phyloP scores from a whole-genome alignment of 805 yeast species.

The Scheffersomyces coipomensis region DNA sequence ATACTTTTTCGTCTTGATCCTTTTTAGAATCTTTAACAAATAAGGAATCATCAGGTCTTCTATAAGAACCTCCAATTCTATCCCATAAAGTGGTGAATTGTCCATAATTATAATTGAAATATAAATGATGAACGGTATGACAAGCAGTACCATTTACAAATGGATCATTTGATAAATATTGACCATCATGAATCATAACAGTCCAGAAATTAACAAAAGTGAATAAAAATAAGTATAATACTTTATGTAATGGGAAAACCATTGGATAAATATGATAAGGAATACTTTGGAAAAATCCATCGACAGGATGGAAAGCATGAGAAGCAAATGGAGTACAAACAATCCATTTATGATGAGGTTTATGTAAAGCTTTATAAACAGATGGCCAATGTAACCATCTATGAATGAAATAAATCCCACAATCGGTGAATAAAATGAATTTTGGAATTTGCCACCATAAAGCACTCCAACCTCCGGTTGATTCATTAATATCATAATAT shows the following conservation, averaged over 20 bases:
- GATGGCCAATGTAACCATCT: constrained; percentile 91
- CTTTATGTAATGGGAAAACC: constrained; percentile 87
- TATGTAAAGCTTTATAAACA: constrained; percentile 83
- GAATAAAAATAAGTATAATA: constrained; percentile 77
- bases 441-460: constrained; percentile 66
- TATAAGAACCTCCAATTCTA: constrained; percentile 88
- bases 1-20: constrained; percentile 56
- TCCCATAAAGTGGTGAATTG: constrained; percentile 99
- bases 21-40: constrained; percentile 55
- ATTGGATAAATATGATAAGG: constrained; percentile 94
- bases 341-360: constrained; percentile 99
- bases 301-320: constrained; percentile 98
- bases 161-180: constrained; percentile 89
- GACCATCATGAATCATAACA: constrained; percentile 98
- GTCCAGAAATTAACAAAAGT: constrained; percentile 97
- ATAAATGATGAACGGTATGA: constrained; percentile 94
- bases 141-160: constrained; percentile 97
- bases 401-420: constrained; percentile 88
- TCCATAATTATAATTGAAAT: constrained; percentile 97
- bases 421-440: constrained; percentile 91
- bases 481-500: constrained; percentile 62
- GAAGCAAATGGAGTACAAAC: constrained; percentile 98
- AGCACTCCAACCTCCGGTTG: constrained; percentile 68
- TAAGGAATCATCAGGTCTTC: constrained; percentile 85
- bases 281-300: constrained; percentile 88